Evolutionary conservation across 139 green algal species (phyloP), one percentile per base, ranked within the genome.

Genomic region (Chlamydomonas sphaeroides): DNA sequence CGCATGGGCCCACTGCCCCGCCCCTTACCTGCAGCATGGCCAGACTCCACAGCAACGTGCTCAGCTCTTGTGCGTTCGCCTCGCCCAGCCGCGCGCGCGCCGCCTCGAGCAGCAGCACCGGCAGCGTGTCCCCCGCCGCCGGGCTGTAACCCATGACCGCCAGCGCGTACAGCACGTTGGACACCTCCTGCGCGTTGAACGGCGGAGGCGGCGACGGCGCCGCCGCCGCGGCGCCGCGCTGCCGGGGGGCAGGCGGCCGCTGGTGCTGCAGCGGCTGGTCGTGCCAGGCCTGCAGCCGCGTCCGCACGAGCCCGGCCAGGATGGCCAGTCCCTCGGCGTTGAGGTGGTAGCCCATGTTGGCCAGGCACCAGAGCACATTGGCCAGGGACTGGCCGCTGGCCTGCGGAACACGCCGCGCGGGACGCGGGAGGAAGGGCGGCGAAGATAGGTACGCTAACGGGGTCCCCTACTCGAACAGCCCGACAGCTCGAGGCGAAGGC

Each of bases 21-120:
- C n/a, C n/a, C n/a, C 72, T 15, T 41, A 89, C 68, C 26, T 74
- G 41, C 51, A 90, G 68, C 3, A 38, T 49, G 7, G 80, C 48
- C 63, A 90, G 36, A 3, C 67, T 61, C 86, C 80, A 87, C 67
- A 82, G 42, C 5, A 53, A 65, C 62, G 86, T 90, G 69, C 67
- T 56, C 25, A 90, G 80, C 39, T 87, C 86, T 68, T 86, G 86
- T 15, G 80, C 11, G n/a, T 62, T 65, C 20, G 77, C 81, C 21
- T 71, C 59, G 38, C n/a, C 20, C 74, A 80, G 74, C 39, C 74
- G 39, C 3, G 57, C 59, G 28, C 59, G 59, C 20, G 59, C 41
- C 1, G 59, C 74, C 57, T 48, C 38, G 59, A 80, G 59, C 74
- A 80, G 74, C 74, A 42, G 20, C 61, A 8, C 5, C 32, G 74